phyloP scores from a whole-genome alignment of 73 alveolate species.

The Tetrahymena elliotti region DNA sequence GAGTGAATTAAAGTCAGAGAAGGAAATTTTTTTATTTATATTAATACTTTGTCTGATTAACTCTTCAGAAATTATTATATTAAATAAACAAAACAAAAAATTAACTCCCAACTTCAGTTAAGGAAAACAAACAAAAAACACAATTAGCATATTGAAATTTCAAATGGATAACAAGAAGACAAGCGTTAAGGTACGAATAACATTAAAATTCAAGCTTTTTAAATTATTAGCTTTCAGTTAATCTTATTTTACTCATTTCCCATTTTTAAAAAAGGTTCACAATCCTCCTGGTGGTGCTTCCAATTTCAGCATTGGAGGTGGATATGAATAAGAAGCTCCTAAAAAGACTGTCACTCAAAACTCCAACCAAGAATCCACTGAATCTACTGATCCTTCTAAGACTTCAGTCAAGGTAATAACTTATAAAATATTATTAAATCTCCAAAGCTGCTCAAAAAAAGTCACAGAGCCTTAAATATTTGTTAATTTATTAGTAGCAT shows the following conservation, averaged over 20 bases:
- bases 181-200: background rate
- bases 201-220: too few species aligned
- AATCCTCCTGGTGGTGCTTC: constrained; percentile 1
- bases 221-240: background rate
- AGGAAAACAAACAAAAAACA: background rate
- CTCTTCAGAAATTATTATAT: background rate
- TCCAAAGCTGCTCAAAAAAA: background rate
- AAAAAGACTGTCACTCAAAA: background rate
- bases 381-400: background rate
- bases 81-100: background rate
- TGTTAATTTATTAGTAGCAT: background rate
- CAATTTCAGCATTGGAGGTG: background rate
- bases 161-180: background rate
- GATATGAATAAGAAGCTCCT: background rate
- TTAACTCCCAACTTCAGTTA: background rate
- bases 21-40: background rate
- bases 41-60: background rate
- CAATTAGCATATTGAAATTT: background rate
- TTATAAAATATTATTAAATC: background rate
- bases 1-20: background rate
- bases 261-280: background rate
- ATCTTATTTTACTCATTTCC: background rate
- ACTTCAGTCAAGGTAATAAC: background rate
- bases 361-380: background rate
- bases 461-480: background rate